Percentiles rank a stretch among this genome's conserved stretches.
Conservation (phyloP, 2,329 filamentous ascomycete genomes). For the Xylaria sp. region DNA sequence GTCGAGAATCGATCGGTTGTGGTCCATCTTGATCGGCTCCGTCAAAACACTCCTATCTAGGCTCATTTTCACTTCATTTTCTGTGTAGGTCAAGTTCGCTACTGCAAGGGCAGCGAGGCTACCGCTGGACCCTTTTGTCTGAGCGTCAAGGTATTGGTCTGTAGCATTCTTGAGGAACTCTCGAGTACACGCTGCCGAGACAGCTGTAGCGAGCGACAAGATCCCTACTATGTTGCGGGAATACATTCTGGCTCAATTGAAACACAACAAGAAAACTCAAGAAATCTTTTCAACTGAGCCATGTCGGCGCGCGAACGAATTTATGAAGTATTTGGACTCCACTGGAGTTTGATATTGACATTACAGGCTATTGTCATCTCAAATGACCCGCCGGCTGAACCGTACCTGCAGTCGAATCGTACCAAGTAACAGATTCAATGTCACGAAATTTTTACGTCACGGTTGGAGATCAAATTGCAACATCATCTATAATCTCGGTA, state of each 20-base stretch:
- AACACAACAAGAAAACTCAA: not conserved
- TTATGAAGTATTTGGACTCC: constrained; percentile 4
- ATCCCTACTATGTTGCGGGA: not conserved
- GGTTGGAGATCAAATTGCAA: constrained; percentile 21
- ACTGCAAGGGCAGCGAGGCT: constrained; percentile 34
- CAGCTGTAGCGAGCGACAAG: constrained; percentile 9
- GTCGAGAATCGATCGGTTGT: constrained; percentile 51
- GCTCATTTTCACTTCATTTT: constrained; percentile 47
- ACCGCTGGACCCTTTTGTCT: constrained; percentile 38
- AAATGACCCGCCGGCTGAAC: constrained; percentile 23
- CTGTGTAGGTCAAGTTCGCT: constrained; percentile 44
- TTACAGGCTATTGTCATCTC: constrained; percentile 25
- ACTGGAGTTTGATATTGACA: not conserved
- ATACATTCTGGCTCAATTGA: not conserved
- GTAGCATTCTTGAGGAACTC: constrained; percentile 42
- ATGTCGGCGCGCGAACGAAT: not conserved
- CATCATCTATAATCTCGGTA: constrained; percentile 18
- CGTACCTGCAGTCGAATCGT: constrained; percentile 4
- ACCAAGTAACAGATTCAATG: not conserved
- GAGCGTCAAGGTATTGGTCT: constrained; percentile 42
- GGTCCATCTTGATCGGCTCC: constrained; percentile 48
- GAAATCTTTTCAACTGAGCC: not conserved
- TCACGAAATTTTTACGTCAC: constrained; percentile 19
- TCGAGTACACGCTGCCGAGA: constrained; percentile 31
- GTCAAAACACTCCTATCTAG: constrained; percentile 45